Conservation (phyloP, 768 basidiomycete species). For the Lactarius quietus region DNA sequence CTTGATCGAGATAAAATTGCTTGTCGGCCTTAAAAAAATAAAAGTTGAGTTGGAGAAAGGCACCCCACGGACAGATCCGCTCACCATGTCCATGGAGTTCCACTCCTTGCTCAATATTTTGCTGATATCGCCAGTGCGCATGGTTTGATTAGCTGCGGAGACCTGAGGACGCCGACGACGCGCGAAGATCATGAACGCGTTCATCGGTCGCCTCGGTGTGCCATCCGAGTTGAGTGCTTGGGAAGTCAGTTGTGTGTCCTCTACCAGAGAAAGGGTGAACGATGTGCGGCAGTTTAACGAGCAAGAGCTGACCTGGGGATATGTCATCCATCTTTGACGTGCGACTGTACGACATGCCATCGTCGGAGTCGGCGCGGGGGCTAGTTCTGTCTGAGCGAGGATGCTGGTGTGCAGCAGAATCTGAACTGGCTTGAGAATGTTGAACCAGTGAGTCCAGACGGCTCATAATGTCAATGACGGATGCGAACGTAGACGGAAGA, state of each 20-base stretch:
- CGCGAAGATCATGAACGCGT: conserved; percentile 93
- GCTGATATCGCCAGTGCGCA: conserved; percentile 89
- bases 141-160: conserved; percentile 79
- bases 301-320: conserved; percentile 12
- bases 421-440: conserved; percentile 18
- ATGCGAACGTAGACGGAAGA: conserved; percentile 11
- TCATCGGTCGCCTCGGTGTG: conserved; percentile 88
- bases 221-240: conserved; percentile 85
- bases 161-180: conserved; percentile 79
- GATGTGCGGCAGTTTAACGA: neutral
- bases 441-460: conserved; percentile 24
- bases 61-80: conserved; percentile 28
- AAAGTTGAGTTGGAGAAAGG: conserved; percentile 9
- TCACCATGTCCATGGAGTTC: conserved; percentile 73
- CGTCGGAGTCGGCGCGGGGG: conserved; percentile 23
- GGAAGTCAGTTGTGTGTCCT: conserved; percentile 48
- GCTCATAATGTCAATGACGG: conserved; percentile 19
- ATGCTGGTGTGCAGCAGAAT: conserved; percentile 16
- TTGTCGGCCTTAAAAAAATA: conserved; percentile 57
- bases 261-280: conserved; percentile 9
- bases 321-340: conserved; percentile 19
- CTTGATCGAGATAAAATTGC: conserved; percentile 85
- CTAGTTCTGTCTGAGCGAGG: conserved; percentile 20
- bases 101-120: conserved; percentile 86
- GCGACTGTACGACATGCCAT: conserved; percentile 16